Conservation (phyloP, 352 stramenopile species). For the Phytophthora pluvialis region DNA sequence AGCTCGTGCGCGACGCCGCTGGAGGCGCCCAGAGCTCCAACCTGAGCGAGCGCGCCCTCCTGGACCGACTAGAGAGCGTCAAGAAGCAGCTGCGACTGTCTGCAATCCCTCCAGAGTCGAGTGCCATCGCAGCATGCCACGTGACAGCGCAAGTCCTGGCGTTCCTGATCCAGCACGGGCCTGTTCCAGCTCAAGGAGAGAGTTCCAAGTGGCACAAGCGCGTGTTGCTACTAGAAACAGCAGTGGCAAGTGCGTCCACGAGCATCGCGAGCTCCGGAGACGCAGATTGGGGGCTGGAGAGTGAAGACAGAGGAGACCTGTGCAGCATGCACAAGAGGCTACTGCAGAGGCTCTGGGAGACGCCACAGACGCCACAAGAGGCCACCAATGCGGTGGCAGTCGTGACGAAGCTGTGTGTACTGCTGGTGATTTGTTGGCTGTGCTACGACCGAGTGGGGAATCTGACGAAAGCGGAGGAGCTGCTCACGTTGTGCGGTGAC, state of each 20-base stretch:
- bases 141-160: conserved; percentile 29
- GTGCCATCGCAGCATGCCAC: conserved; percentile 32
- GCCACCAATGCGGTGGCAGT: conserved; percentile 2
- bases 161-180: conserved; percentile 25
- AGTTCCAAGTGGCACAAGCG: conserved; percentile 31
- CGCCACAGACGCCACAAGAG: not conserved
- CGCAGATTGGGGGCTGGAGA: conserved; percentile 8
- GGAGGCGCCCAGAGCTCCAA: conserved; percentile 9
- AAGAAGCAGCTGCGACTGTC: conserved; percentile 23
- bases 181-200: conserved; percentile 10
- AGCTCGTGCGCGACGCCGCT: conserved; percentile 24
- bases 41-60: conserved; percentile 27
- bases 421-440: conserved; percentile 47
- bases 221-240: conserved; percentile 34
- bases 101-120: conserved; percentile 1
- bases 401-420: conserved; percentile 31
- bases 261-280: conserved; percentile 3
- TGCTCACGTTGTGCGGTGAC: conserved; percentile 36
- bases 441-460: conserved; percentile 31
- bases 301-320: conserved; percentile 22
- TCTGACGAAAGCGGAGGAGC: conserved; percentile 15
- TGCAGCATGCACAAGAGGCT: conserved; percentile 29
- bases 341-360: conserved; percentile 15
- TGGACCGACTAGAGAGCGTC: conserved; percentile 14
- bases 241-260: conserved; percentile 21